These are phyloP conservation scores for Nidula microcarpa DNA, from an alignment of 768 basidiomycete genomes.

Conservation along the genomic window DNA sequence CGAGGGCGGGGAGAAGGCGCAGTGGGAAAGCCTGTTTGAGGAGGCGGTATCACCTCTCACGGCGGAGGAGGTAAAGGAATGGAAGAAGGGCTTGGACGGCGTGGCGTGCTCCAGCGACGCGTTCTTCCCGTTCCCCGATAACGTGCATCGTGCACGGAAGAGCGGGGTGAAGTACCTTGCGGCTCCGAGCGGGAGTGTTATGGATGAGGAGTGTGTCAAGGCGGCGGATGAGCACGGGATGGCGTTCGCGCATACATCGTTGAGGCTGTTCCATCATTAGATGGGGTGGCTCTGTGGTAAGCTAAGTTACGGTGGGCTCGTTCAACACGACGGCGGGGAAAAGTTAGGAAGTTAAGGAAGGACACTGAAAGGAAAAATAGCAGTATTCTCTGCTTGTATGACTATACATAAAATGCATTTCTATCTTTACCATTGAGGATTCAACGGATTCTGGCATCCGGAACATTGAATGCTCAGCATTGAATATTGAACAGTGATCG, in stretches of 20 bases:
- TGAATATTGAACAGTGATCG: too few relatives aligned
- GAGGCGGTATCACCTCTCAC: constrained; percentile 60
- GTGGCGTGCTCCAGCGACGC: constrained; percentile 96
- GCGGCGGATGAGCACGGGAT: constrained; percentile 92
- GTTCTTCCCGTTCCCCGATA: constrained; percentile 99
- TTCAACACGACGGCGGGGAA: too few relatives aligned
- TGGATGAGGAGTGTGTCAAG: constrained; percentile 96
- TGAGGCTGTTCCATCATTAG: constrained; percentile 91
- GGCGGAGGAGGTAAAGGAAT: constrained; percentile 68
- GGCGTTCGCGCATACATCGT: constrained; percentile 85
- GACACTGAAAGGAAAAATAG: too few relatives aligned
- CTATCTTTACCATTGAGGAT: too few relatives aligned
- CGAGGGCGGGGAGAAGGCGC: constrained; percentile 83
- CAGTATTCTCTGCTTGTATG: too few relatives aligned
- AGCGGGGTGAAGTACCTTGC: constrained; percentile 93
- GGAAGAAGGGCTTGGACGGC: constrained; percentile 70
- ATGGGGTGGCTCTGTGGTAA: neutral
- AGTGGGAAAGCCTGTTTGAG: constrained; percentile 91
- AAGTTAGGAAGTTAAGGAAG: too few relatives aligned
- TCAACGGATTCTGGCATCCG: too few relatives aligned
- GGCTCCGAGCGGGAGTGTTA: constrained; percentile 90
- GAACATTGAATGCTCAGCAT: too few relatives aligned
- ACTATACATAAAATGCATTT: too few relatives aligned
- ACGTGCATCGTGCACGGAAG: constrained; percentile 89
- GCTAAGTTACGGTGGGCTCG: too few relatives aligned